phyloP scores from a whole-genome alignment of 306 rosid genomes.

The Vachellia collinsii region DNA sequence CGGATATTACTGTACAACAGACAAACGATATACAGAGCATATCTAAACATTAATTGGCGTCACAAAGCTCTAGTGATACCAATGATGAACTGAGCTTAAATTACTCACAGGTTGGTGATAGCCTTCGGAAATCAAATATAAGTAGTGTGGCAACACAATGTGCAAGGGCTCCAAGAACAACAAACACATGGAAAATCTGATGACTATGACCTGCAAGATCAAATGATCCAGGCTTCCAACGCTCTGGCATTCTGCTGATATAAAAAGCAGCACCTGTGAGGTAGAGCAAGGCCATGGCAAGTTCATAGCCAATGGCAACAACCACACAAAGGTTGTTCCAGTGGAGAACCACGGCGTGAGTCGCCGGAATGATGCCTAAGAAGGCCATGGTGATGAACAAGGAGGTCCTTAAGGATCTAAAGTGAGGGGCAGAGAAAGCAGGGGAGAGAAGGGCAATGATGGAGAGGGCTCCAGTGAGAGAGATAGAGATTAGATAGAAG shows the following conservation, averaged over 20 bases:
- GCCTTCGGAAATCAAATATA: constrained; percentile 58
- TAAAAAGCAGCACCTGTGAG: constrained; percentile 71
- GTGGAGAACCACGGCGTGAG: constrained; percentile 56
- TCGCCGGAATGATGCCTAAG: constrained; percentile 74
- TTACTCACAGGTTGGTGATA: constrained; percentile 56
- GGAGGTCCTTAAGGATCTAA: constrained; percentile 60
- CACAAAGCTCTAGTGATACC: neutral
- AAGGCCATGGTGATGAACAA: constrained; percentile 79
- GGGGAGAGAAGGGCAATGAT: constrained; percentile 64
- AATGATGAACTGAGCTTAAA: constrained; percentile 20
- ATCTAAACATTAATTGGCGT: neutral
- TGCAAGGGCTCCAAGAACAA: constrained; percentile 77
- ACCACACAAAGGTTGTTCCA: constrained; percentile 56
- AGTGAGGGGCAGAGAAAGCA: constrained; percentile 57
- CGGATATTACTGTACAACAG: neutral
- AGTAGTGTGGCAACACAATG: constrained; percentile 70
- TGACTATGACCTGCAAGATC: constrained; percentile 91
- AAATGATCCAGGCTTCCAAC: constrained; percentile 82
- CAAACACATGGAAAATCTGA: constrained; percentile 81
- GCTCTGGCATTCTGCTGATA: constrained; percentile 69
- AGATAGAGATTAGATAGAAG: constrained; percentile 66
- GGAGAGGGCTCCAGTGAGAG: constrained; percentile 58
- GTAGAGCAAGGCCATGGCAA: constrained; percentile 71
- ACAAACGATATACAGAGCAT: neutral
- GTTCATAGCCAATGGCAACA: constrained; percentile 63